A percentile compares a stretch with the other conserved stretches of the same genome.
Conservation (phyloP, 2,329 filamentous ascomycete species). For the Amesomyces nigricolor region DNA sequence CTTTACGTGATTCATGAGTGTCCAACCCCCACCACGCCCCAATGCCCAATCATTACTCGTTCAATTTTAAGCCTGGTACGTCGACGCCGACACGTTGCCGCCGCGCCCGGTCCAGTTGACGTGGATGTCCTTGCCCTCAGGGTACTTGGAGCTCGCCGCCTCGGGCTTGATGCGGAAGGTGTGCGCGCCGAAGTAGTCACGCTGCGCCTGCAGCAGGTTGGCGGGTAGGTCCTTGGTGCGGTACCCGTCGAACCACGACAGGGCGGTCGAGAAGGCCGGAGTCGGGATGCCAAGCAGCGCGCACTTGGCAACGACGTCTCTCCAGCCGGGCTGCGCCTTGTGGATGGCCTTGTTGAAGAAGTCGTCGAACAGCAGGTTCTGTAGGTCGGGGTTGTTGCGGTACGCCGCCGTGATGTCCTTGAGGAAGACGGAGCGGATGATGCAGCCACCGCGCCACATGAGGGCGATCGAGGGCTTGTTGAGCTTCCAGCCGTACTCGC, state of each 20-base stretch:
- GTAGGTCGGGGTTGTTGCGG: constrained; percentile 86
- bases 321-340: constrained; percentile 89
- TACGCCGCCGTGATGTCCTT: constrained; percentile 99
- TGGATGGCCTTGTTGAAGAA: constrained; percentile 99
- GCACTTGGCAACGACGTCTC: constrained; percentile 84
- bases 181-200: constrained; percentile 98
- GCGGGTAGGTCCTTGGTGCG: constrained; percentile 93
- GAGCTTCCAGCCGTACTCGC: constrained; percentile 95
- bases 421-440: constrained; percentile 99
- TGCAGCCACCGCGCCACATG: constrained; percentile 99
- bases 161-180: constrained; percentile 87
- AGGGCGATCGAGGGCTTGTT: constrained; percentile 99
- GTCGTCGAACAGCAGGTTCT: constrained; percentile 97
- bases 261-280: constrained; percentile 91
- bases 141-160: constrained; percentile 70
- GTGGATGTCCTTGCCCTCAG: constrained; percentile 82
- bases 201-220: constrained; percentile 97
- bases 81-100: constrained; percentile 94
- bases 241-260: constrained; percentile 99
- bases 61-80: constrained; percentile 79
- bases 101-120: constrained; percentile 99
- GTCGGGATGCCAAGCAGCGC: constrained; percentile 93
- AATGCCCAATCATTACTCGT: constrained; percentile 13
- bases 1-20: constrained; percentile 4
- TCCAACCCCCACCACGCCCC: neutral